Evolutionary conservation across 2,329 filamentous ascomycete genomes (phyloP).

Genomic region (Fusarium sp.): DNA sequence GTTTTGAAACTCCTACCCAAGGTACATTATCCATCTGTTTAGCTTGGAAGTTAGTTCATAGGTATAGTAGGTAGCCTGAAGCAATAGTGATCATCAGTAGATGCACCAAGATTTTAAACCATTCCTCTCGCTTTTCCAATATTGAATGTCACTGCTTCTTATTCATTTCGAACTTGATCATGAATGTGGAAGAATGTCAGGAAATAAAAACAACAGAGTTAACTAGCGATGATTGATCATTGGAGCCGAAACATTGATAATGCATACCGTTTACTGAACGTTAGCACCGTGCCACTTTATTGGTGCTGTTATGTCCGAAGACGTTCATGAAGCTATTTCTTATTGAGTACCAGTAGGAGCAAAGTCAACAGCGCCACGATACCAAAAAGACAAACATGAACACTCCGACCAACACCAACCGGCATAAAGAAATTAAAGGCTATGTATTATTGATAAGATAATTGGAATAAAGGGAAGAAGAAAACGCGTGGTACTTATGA

Average conservation of each 20-base stretch:
- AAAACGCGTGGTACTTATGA: neutral
- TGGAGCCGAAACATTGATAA: neutral
- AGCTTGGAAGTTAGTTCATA: neutral
- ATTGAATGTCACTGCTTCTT: neutral
- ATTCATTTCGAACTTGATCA: neutral
- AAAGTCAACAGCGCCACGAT: neutral
- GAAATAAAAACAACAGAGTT: neutral
- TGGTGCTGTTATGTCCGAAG: neutral
- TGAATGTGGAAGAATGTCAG: neutral
- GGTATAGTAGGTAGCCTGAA: conserved; percentile 5
- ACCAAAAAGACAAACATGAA: neutral
- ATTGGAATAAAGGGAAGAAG: no score
- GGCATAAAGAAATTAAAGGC: neutral
- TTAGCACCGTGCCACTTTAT: neutral
- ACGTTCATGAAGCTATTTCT: neutral
- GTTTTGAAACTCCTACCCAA: conserved; percentile 28
- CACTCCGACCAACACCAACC: neutral
- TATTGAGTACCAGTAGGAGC: neutral
- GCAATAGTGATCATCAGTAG: conserved; percentile 27
- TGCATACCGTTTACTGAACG: neutral
- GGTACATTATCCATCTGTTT: neutral
- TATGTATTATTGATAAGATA: no score
- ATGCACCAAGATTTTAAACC: conserved; percentile 2
- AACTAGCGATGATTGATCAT: neutral
- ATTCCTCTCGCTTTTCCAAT: neutral